phyloP scores from a whole-genome alignment of 208 protist genomes.

The Crithidia mellificae region DNA sequence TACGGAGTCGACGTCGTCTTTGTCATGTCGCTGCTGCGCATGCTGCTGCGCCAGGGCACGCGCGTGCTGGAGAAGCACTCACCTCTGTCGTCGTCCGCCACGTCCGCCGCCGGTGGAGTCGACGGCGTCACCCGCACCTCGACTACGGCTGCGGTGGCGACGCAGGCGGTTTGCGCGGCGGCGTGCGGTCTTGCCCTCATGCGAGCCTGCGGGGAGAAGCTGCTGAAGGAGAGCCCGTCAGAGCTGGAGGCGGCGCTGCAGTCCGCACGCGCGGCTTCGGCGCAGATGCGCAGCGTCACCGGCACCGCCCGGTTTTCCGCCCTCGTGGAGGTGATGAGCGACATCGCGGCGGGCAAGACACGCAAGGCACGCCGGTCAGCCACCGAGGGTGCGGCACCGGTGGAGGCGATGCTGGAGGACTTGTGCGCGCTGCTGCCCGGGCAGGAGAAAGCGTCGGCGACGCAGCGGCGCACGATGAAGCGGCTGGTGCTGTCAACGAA shows the following conservation, averaged over 20 bases:
- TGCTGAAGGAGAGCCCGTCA: conserved; percentile 71
- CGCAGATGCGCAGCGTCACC: conserved; percentile 28
- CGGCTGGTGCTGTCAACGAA: conserved; percentile 68
- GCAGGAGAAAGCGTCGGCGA: conserved; percentile 17
- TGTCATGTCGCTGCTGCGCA: conserved; percentile 54
- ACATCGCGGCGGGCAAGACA: conserved; percentile 61
- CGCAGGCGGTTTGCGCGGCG: conserved; percentile 45
- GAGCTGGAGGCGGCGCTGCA: conserved; percentile 59
- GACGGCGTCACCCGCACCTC: not conserved
- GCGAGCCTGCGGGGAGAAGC: conserved; percentile 77
- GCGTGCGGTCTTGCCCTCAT: conserved; percentile 66
- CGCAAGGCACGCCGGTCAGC: conserved; percentile 44
- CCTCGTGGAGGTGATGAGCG: conserved; percentile 68
- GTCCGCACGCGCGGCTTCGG: conserved; percentile 39
- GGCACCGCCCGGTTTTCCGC: conserved; percentile 50
- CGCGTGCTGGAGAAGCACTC: conserved; percentile 10
- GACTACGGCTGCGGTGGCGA: conserved; percentile 7
- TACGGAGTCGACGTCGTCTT: conserved; percentile 69
- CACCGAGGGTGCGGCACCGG: conserved; percentile 50
- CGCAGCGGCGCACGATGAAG: conserved; percentile 47
- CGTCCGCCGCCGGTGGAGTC: too few relatives aligned
- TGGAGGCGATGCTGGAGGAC: conserved; percentile 60
- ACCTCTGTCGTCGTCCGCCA: not conserved
- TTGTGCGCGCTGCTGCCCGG: conserved; percentile 55
- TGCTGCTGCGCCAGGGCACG: conserved; percentile 36